Evolutionary conservation across 371 early-diverging fungal genomes (phyloP), one percentile per base, ranked within the genome.

Genomic region (Dinochytrium kinnereticum): DNA sequence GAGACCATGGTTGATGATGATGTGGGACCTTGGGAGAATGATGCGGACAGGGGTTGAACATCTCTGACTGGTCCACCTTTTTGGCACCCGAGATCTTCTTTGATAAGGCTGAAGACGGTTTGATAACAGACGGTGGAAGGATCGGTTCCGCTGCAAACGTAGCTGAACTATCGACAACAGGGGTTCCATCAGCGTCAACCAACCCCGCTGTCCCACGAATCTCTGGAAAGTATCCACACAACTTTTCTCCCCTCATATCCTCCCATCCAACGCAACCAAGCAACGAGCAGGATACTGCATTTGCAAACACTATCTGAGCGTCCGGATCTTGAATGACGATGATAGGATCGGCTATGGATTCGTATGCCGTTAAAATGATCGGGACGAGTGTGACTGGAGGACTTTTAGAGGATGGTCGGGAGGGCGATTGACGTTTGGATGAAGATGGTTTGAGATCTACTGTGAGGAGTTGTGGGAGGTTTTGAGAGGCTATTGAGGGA

Each of bases 311-410:
- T 7, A 64, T 37, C 10, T 34, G 15, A 17, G 59, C 55, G 24
- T 64, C 71, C n/a, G 64, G 71, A 21, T 44, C 33, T 39, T 71
- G 33, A 30, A 71, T 44, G 19, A 75, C 76, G 26, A 75, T 26
- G 31, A 75, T 57, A 28, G 76, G 68, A 24, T 75, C 76, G 1
- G 67, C 39, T 1, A 75, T 28, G 59, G 64, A 26, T 1, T 68
- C 65, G 37, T 59, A 74, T 33, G 74, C 65, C 19, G 74, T 26
- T n/a, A 26, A 51, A 26, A 55, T 70, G 70, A 51, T 37, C 13
- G 53, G 39, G 17, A 57, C 59, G 51, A 55, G 30, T 5, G 59
- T 51, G 10, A 19, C 34, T 57, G 34, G 70, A 21, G 49, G 37
- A 10, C 40, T n/a, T n/a, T n/a, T 13, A 40, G 44, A 28, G 21